Conservation (phyloP, 2,329 filamentous ascomycete genomes). For the Xylaria polymorpha region DNA sequence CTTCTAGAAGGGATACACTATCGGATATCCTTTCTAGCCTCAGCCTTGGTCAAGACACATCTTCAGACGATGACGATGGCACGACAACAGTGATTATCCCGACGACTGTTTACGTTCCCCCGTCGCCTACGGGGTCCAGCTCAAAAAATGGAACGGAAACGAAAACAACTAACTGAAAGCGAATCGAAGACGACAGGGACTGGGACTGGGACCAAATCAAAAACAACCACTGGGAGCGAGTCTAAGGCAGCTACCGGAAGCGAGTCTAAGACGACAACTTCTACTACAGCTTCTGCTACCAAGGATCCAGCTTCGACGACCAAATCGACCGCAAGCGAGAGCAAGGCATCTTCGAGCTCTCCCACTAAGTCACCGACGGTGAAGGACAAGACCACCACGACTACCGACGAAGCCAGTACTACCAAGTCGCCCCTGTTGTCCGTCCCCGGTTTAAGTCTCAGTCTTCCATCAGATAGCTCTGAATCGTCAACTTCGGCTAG, state of each 20-base stretch:
- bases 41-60: constrained; percentile 26
- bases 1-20: constrained; percentile 43
- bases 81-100: constrained; percentile 34
- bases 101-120: constrained; percentile 30
- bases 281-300: not conserved
- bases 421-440: constrained; percentile 36
- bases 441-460: constrained; percentile 40
- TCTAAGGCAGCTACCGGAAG: constrained; percentile 16
- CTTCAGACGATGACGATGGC: constrained; percentile 25
- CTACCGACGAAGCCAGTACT: constrained; percentile 32
- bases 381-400: constrained; percentile 37
- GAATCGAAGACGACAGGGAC: constrained; percentile 14
- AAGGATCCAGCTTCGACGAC: constrained; percentile 29
- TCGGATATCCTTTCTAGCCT: constrained; percentile 46
- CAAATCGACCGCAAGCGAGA: constrained; percentile 29
- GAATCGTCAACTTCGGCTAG: constrained; percentile 24
- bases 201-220: not conserved
- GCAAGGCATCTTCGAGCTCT: constrained; percentile 29
- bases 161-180: not conserved
- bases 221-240: not conserved
- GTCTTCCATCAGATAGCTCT: not conserved
- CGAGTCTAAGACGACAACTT: constrained; percentile 17
- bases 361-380: constrained; percentile 14
- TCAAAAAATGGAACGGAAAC: constrained; percentile 12
- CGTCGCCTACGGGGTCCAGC: constrained; percentile 23